phyloP scores from a whole-genome alignment of 2,329 filamentous ascomycete genomes.

The Colletotrichum sp. region DNA sequence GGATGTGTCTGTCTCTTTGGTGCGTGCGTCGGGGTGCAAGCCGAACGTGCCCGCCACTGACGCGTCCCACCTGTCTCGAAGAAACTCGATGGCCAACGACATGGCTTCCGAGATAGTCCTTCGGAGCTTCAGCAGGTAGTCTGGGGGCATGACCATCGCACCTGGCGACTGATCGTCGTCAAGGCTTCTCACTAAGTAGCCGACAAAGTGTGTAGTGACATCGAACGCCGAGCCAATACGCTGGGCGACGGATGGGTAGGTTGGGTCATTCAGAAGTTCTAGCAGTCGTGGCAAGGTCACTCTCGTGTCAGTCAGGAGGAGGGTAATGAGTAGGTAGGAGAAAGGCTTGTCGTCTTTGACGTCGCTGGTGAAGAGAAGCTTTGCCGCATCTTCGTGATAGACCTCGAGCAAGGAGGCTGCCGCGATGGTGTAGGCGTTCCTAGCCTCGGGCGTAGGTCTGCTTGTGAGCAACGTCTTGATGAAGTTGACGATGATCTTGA shows the following conservation, averaged over 20 bases:
- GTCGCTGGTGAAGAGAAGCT: slow-evolving; percentile 57
- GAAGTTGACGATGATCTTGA: slow-evolving; percentile 48
- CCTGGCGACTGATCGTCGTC: slow-evolving; percentile 48
- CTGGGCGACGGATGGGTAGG: slow-evolving; percentile 55
- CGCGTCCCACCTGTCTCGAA: slow-evolving; percentile 74
- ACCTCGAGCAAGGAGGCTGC: slow-evolving; percentile 61
- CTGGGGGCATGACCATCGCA: slow-evolving; percentile 55
- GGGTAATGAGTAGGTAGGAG: slow-evolving; percentile 66
- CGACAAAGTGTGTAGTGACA: slow-evolving; percentile 65
- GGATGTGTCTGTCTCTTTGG: slow-evolving; percentile 45
- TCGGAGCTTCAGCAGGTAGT: slow-evolving; percentile 66
- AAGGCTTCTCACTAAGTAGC: slow-evolving; percentile 58
- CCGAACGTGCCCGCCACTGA: slow-evolving; percentile 67
- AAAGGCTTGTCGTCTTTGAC: slow-evolving; percentile 55
- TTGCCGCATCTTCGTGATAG: slow-evolving; percentile 52
- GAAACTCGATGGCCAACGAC: slow-evolving; percentile 66
- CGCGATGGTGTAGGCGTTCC: slow-evolving; percentile 64
- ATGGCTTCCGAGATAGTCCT: slow-evolving; percentile 67
- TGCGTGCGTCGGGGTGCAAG: slow-evolving; percentile 62
- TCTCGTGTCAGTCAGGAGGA: slow-evolving; percentile 70
- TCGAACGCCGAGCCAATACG: slow-evolving; percentile 68
- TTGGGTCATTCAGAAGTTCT: slow-evolving; percentile 58
- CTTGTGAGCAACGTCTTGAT: slow-evolving; percentile 60
- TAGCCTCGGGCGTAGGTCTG: slow-evolving; percentile 58
- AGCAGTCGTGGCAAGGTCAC: slow-evolving; percentile 67